A percentile compares a stretch with the other conserved stretches of the same genome.
phyloP scores from a whole-genome alignment of 2,329 filamentous ascomycete genomes.

The Metarhizium brunneum region DNA sequence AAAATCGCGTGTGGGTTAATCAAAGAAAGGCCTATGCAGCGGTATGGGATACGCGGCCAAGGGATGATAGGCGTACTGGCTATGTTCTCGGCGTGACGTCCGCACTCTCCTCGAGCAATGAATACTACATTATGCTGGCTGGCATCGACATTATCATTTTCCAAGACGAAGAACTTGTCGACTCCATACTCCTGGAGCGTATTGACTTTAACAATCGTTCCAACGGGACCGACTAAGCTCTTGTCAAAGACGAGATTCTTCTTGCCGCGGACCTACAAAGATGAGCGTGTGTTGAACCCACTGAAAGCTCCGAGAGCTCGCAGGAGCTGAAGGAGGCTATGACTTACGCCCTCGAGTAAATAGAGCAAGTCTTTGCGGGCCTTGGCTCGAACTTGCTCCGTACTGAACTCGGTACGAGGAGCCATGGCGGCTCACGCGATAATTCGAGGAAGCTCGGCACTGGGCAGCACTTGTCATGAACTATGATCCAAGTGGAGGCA shows the following conservation, averaged over 20 bases:
- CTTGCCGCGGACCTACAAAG: conserved; percentile 80
- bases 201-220: conserved; percentile 88
- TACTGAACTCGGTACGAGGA: conserved; percentile 61
- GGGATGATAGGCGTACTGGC: conserved; percentile 56
- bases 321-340: conserved; percentile 17
- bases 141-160: conserved; percentile 90
- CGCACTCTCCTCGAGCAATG: conserved; percentile 82
- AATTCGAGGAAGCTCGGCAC: not conserved
- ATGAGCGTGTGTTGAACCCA: conserved; percentile 4
- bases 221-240: conserved; percentile 79
- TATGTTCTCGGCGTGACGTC: conserved; percentile 72
- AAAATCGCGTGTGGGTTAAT: conserved; percentile 22
- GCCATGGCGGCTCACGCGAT: conserved; percentile 51
- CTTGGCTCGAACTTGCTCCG: conserved; percentile 68
- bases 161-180: conserved; percentile 93
- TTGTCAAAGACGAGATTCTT: conserved; percentile 96
- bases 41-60: not conserved
- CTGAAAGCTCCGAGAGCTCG: conserved; percentile 6
- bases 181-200: conserved; percentile 95
- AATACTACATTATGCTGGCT: conserved; percentile 95
- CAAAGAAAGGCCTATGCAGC: not conserved
- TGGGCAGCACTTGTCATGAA: not conserved
- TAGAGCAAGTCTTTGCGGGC: conserved; percentile 82
- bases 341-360: conserved; percentile 89
- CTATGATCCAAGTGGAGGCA: conserved; percentile 3